phyloP scores from a whole-genome alignment of 495 filamentous ascomycete species.

The Evansstolkia leycettana region DNA sequence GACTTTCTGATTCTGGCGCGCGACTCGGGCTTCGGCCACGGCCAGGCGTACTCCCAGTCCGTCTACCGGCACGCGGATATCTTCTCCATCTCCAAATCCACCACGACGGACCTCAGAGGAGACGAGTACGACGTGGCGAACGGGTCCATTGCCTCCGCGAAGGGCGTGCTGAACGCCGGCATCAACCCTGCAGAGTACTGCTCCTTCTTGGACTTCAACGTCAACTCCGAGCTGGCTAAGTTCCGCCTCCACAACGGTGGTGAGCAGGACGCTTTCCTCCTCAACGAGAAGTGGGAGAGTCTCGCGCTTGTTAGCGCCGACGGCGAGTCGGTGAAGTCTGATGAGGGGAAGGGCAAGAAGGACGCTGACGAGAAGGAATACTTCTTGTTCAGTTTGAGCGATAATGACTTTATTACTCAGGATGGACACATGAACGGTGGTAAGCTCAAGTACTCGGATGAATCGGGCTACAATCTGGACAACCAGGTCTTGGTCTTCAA shows the following conservation, averaged over 20 bases:
- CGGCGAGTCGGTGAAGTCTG: constrained; percentile 14
- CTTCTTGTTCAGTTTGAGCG: constrained; percentile 55
- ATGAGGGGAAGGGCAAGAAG: too few relatives aligned
- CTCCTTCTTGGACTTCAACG: constrained; percentile 61
- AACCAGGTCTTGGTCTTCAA: constrained; percentile 65
- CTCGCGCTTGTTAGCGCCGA: constrained; percentile 54
- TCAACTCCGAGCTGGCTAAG: constrained; percentile 50
- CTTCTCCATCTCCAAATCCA: constrained; percentile 42
- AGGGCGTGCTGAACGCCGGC: constrained; percentile 40
- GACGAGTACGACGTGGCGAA: constrained; percentile 36
- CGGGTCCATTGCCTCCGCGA: constrained; percentile 37
- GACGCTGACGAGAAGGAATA: constrained; percentile 38
- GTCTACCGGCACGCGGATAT: constrained; percentile 66
- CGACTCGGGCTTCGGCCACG: constrained; percentile 51
- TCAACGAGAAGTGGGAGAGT: constrained; percentile 81
- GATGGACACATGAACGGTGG: constrained; percentile 58
- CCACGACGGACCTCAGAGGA: constrained; percentile 55
- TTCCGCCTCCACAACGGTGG: constrained; percentile 64
- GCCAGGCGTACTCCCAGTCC: constrained; percentile 36
- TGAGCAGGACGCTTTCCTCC: constrained; percentile 34
- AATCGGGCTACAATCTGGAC: constrained; percentile 49
- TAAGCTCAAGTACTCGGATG: constrained; percentile 46
- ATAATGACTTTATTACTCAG: constrained; percentile 77
- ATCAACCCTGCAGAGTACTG: constrained; percentile 57
- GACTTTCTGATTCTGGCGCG: constrained; percentile 61